Percentiles rank a stretch among this genome's conserved stretches.
Conservation (phyloP, 2,329 filamentous ascomycete species). For the Clonostachys rosea region DNA sequence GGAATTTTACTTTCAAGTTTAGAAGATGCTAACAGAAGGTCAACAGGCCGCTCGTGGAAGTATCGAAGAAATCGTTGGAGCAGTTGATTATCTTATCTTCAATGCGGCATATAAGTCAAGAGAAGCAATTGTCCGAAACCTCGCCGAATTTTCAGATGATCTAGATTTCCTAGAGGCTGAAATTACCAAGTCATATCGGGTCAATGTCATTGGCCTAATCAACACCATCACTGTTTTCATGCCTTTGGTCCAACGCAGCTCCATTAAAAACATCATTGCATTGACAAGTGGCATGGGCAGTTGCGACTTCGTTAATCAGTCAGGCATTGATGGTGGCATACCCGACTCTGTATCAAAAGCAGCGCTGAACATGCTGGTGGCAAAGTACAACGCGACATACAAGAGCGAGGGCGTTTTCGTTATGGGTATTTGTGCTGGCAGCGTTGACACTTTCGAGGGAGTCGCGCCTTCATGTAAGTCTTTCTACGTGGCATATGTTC, state of each 20-base stretch:
- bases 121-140: too few relatives aligned
- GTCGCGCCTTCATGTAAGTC: too few relatives aligned
- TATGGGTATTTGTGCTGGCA: constrained; percentile 18
- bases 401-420: constrained; percentile 42
- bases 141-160: too few relatives aligned
- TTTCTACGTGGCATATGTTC: too few relatives aligned
- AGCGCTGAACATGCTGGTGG: constrained; percentile 39
- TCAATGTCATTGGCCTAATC: constrained; percentile 44
- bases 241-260: constrained; percentile 42
- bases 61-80: too few relatives aligned
- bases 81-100: too few relatives aligned
- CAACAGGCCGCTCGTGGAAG: too few relatives aligned
- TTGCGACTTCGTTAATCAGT: constrained; percentile 27
- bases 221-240: constrained; percentile 46
- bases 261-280: constrained; percentile 44
- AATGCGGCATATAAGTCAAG: too few relatives aligned
- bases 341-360: constrained; percentile 43
- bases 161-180: too few relatives aligned
- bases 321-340: constrained; percentile 21
- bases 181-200: constrained; percentile 18
- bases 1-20: too few relatives aligned
- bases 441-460: constrained; percentile 2
- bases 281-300: constrained; percentile 43
- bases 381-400: constrained; percentile 45
- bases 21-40: too few relatives aligned